Evolutionary conservation across 306 rosid genomes (phyloP), one percentile per base, ranked within the genome.

Genomic region (Vigna hirtella): DNA sequence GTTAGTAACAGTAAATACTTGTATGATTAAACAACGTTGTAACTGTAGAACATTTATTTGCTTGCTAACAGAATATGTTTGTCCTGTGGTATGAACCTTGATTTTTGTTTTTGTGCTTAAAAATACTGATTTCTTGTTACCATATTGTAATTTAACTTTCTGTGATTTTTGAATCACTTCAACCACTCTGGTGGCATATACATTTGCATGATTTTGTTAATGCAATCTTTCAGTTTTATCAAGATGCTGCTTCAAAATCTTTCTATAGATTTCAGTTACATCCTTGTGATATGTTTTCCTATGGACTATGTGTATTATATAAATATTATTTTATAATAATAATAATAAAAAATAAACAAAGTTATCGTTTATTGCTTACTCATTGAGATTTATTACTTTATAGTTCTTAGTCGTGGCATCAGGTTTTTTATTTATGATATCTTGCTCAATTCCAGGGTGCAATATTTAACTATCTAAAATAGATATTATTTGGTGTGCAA

Each of bases 91-190:
- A 26, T 80, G 77, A 82, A 78, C 70, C 77, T 65, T 77, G 36
- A 72, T 63, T 75, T 71, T 65, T 48, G 73, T 36, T 72, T 18
- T 30, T 78, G 34, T 84, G 55, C 77, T 72, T 77, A 70, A 20
- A 18, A 20, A 24, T 15, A 10, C 50, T 62, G 40, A 69, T 73
- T 30, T 76, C 53, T 79, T 61, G 17, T 22, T 50, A 4, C 47
- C 45, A 43, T n/a, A 64, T 36, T 75, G 71, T 70, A 80, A 36
- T 83, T 70, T 69, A 79, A 12, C 52, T 47, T 43, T n/a, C 65
- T 72, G 51, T 30, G 32, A n/a, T 51, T 34, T 50, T 36, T 38
- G 9, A n/a, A 43, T 20, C 28, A 28, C 56, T 61, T 53, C 55
- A 42, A 15, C 9, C 22, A 6, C 48, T 63, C 17, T 64, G 49